Percentiles rank a stretch among this genome's conserved stretches.
These are phyloP conservation scores for Arctostaphylos glauca DNA, from an alignment of 148 eudicot genomes.

Conservation along the genomic window DNA sequence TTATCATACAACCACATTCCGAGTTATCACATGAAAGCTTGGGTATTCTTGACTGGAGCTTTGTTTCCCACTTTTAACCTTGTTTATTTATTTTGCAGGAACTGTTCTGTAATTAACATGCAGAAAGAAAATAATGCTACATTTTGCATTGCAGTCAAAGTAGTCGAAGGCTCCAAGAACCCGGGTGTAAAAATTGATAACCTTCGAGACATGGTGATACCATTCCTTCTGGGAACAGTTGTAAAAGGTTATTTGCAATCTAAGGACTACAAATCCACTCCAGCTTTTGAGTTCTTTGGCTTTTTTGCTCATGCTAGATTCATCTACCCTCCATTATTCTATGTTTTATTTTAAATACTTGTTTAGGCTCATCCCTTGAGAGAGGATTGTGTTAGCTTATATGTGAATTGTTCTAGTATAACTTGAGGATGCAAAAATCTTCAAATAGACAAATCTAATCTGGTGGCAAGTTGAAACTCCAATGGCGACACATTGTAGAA, in stretches of 20 bases:
- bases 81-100: constrained; percentile 38
- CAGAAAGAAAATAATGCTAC: constrained; percentile 25
- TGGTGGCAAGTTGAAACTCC: background rate
- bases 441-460: background rate
- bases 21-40: background rate
- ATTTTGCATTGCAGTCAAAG: constrained; percentile 55
- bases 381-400: background rate
- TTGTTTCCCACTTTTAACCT: constrained; percentile 11
- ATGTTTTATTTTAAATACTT: background rate
- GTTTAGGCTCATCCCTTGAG: background rate
- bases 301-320: background rate
- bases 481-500: background rate
- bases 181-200: constrained; percentile 32
- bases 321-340: background rate
- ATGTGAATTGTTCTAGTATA: background rate
- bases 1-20: background rate
- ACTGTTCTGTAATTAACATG: constrained; percentile 35
- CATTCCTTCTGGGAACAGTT: constrained; percentile 56
- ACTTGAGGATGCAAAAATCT: background rate
- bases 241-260: constrained; percentile 55
- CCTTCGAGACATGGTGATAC: constrained; percentile 59
- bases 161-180: constrained; percentile 38
- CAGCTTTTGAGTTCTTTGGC: background rate
- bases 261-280: background rate
- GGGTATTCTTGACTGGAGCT: background rate